phyloP scores from a whole-genome alignment of 116 monocot species.

The Phalaenopsis hybrid region DNA sequence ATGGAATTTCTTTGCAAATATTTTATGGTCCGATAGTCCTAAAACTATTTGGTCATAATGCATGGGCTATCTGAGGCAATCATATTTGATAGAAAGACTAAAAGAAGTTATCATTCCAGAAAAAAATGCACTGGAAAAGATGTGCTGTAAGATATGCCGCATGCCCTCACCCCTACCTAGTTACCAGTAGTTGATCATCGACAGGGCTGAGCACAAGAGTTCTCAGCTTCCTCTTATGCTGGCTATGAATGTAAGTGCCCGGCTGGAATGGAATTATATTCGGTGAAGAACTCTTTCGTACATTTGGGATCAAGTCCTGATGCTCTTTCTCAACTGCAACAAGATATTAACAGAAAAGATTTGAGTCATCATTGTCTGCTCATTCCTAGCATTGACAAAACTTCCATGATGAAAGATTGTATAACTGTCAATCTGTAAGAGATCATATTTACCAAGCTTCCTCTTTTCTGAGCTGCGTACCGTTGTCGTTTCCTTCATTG shows the following conservation, averaged over 20 bases:
- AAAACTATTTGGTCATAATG: neutral
- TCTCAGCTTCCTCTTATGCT: conserved; percentile 80
- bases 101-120: neutral
- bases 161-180: conserved; percentile 40
- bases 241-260: conserved; percentile 35
- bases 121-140: neutral
- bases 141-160: neutral
- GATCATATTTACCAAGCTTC: conserved; percentile 20
- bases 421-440: neutral
- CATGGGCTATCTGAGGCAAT: neutral
- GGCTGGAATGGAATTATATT: conserved; percentile 23
- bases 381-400: neutral
- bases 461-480: conserved; percentile 5
- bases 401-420: neutral
- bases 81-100: neutral
- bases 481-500: neutral
- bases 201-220: conserved; percentile 52
- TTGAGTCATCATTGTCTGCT: neutral
- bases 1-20: neutral
- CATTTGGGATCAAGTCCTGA: conserved; percentile 51
- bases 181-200: conserved; percentile 55
- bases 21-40: neutral
- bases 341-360: neutral
- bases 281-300: conserved; percentile 44
- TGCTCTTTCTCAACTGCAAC: conserved; percentile 40